Evolutionary conservation across 495 filamentous ascomycete species (phyloP), one percentile per base, ranked within the genome.

Genomic region (Daldinia decipiens): DNA sequence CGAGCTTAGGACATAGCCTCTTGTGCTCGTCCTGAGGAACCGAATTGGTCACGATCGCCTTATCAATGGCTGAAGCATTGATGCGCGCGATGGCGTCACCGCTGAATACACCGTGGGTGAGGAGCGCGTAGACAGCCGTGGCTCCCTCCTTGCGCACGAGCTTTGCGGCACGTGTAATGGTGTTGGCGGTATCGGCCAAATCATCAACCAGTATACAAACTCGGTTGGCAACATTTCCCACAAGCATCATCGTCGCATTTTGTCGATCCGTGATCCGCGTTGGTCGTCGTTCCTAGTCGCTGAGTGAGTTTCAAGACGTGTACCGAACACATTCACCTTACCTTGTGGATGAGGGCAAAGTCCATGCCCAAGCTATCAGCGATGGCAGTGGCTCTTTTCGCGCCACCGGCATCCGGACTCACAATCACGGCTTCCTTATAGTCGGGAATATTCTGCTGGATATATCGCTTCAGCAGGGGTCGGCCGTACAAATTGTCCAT

Each of bases 171-270:
- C 95, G 87, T 1, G 95, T 98, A 73, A 99, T 97, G 8, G 95
- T 99, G 79, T 97, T 98, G 43, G 90, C 94, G 5, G 95, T 99
- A 72, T 99, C 95, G 21, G 91, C 94, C 69, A 99, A 86, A 76
- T 99, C 95, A 78, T 99, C 95, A 69, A 99, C 87, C 51, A 99
- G 82, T 74, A 99, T 97, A 47, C 93, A 89, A 54, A 91, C 91
- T 65, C 92, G 90, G 51, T 89, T 86, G 15, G 86, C 83, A 24
- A 99, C 93, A 75, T 97, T 88, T 59, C 95, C 95, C 7, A 99
- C 96, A 24, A 99, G 87, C 92, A 98, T 97, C 95, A 99, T 98
- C 34, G 93, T 93, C 15, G 95, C 95, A 80, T 98, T 97, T 79
- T 97, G 95, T 43, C 93, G 91, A 77, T 97, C 93, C 15, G 89